Percentiles rank a stretch among this genome's conserved stretches.
Evolutionary conservation across 73 alveolate species (phyloP).

Genomic region (Tetrahymena borealis): DNA sequence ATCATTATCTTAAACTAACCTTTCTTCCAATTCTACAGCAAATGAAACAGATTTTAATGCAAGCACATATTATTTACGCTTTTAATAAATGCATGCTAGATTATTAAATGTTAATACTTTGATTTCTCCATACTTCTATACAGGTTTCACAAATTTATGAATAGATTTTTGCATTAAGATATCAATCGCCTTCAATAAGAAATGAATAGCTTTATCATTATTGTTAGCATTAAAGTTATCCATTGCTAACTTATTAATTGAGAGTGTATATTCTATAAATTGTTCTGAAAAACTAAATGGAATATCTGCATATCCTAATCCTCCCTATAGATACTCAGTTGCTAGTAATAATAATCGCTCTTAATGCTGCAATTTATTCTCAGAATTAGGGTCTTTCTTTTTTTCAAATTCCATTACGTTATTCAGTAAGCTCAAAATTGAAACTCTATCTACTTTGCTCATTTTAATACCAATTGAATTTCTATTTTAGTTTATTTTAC

Average conservation of each 20-base stretch:
- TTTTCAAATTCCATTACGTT: neutral
- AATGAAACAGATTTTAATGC: neutral
- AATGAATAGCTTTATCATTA: neutral
- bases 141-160: neutral
- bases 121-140: neutral
- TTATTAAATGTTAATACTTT: neutral
- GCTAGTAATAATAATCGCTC: neutral
- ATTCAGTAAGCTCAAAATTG: neutral
- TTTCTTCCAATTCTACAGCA: neutral
- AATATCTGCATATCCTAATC: neutral
- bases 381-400: neutral
- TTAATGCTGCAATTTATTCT: neutral
- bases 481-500: neutral
- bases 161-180: neutral
- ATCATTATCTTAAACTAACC: neutral
- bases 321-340: neutral
- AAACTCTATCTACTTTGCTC: neutral
- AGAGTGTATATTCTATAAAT: neutral
- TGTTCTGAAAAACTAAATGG: neutral
- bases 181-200: neutral
- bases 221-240: neutral
- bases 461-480: neutral
- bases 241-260: neutral
- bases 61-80: neutral
- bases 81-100: neutral